These are phyloP conservation scores for Austroboletus festivus DNA, from an alignment of 768 basidiomycete species.

Conservation along the genomic window DNA sequence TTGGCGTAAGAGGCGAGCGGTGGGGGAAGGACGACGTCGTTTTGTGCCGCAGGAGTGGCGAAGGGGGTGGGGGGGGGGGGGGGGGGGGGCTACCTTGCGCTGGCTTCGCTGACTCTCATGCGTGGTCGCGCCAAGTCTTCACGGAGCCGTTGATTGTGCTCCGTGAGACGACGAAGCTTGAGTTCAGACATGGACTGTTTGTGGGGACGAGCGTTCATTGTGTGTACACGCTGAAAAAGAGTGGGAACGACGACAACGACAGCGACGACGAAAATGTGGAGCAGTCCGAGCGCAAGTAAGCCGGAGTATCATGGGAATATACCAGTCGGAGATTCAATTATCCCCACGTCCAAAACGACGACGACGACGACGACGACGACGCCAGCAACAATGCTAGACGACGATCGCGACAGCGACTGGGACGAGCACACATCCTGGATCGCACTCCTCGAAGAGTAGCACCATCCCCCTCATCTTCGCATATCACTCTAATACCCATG, in stretches of 20 bases:
- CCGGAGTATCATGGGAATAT: slow-evolving; percentile 5
- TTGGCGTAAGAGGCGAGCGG: no score
- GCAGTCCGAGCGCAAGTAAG: slow-evolving; percentile 9
- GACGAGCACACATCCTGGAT: slow-evolving; percentile 28
- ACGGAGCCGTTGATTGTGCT: slow-evolving; percentile 88
- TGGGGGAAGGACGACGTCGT: no score
- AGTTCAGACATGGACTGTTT: slow-evolving; percentile 98
- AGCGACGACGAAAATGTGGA: slow-evolving; percentile 6
- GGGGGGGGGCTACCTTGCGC: slow-evolving; percentile 55
- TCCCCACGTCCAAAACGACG: slow-evolving; percentile 6
- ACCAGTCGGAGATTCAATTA: slow-evolving; percentile 19
- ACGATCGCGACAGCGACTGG: slow-evolving; percentile 12
- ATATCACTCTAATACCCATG: slow-evolving; percentile 9
- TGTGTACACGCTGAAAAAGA: slow-evolving; percentile 10
- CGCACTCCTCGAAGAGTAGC: slow-evolving; percentile 30
- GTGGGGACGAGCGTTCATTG: slow-evolving; percentile 73
- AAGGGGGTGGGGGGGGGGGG: background rate
- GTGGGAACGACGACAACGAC: slow-evolving; percentile 1
- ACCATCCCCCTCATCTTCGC: background rate
- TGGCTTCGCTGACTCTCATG: slow-evolving; percentile 88
- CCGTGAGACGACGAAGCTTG: slow-evolving; percentile 88
- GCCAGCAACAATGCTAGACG: slow-evolving; percentile 5
- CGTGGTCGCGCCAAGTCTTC: slow-evolving; percentile 90
- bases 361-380: no score
- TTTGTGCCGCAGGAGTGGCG: no score